Base-by-base conservation (phyloP, 225 moss, liverwort and hornwort species). In the Bryum argenteum region DNA sequence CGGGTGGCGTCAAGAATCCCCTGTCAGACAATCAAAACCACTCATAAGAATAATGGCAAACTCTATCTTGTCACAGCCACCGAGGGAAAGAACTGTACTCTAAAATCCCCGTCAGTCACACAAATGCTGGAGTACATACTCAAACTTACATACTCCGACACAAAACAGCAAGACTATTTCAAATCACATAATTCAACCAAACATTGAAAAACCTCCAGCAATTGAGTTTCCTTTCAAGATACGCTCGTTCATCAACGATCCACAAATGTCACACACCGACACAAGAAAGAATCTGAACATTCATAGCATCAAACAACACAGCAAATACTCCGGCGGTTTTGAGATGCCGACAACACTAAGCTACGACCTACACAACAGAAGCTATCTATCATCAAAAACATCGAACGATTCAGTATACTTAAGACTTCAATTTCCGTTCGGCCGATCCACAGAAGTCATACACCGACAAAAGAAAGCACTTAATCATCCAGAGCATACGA, bases 1-100 rank as follows among this genome's bases (percentile, higher is more conserved):
- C 69, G 23, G 75, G 68, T 11, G 80, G 77, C 65, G 84, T 78
- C n/a, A 81, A 69, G 64, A 84, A 81, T 12, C 84, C 84, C 72
- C 84, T 81, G 55, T 14, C 21, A 22, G 68, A 58, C 14, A 71
- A 15, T 19, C 67, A 45, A 10, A 80, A 58, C 19, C 45, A 33
- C 48, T 21, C 9, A 15, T 8, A 18, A 41, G 15, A 57, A 47
- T 64, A 70, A 70, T 3, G 45, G 42, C 37, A 57, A 66, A 82
- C 37, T 52, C 41, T 67, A 48, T 40, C 40, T 18, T 9, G 59
- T 11, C 63, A 37, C 8, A 54, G 23, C 9, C 65, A 70, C 53
- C n/a, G n/a, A n/a, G n/a, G n/a, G 43, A 18, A 47, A 55, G 2
- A 10, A 70, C 14, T 63, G 23, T 28, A 22, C 16, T 59, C 20